These are phyloP conservation scores for Thermomucor indicae-seudaticae DNA, from an alignment of 371 early-diverging fungal species.

Conservation along the genomic window DNA sequence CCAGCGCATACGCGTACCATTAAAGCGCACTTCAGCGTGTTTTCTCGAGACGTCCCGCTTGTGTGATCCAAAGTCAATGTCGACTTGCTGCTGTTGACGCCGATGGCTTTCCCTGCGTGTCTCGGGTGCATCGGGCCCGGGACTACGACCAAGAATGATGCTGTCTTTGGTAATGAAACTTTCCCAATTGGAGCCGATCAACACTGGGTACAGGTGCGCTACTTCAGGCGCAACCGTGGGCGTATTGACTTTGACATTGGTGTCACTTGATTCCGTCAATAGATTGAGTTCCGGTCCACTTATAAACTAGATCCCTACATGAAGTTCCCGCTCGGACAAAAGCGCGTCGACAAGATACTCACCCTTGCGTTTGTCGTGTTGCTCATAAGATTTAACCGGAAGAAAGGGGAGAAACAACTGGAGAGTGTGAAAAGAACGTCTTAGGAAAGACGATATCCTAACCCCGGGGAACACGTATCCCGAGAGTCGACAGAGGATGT, in stretches of 20 bases:
- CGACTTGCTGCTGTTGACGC: slow-evolving; percentile 10
- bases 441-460: too few relatives aligned
- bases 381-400: too few relatives aligned
- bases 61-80: slow-evolving; percentile 34
- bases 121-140: slow-evolving; percentile 4
- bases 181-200: slow-evolving; percentile 40
- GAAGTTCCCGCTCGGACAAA: too few relatives aligned
- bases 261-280: slow-evolving; percentile 24
- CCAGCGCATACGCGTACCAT: slow-evolving; percentile 21
- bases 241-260: slow-evolving; percentile 23
- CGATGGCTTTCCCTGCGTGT: neutral
- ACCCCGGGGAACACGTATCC: too few relatives aligned
- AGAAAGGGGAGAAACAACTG: too few relatives aligned
- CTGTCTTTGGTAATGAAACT: slow-evolving; percentile 29
- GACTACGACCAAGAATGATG: slow-evolving; percentile 33
- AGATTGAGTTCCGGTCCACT: slow-evolving; percentile 24
- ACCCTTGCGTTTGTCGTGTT: too few relatives aligned
- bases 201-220: slow-evolving; percentile 33
- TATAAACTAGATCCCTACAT: neutral
- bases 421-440: too few relatives aligned
- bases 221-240: slow-evolving; percentile 17
- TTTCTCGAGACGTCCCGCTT: slow-evolving; percentile 34
- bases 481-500: too few relatives aligned
- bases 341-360: too few relatives aligned
- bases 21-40: slow-evolving; percentile 39